Evolutionary conservation across 495 filamentous ascomycete species (phyloP).

Genomic region (Parathielavia appendiculata): DNA sequence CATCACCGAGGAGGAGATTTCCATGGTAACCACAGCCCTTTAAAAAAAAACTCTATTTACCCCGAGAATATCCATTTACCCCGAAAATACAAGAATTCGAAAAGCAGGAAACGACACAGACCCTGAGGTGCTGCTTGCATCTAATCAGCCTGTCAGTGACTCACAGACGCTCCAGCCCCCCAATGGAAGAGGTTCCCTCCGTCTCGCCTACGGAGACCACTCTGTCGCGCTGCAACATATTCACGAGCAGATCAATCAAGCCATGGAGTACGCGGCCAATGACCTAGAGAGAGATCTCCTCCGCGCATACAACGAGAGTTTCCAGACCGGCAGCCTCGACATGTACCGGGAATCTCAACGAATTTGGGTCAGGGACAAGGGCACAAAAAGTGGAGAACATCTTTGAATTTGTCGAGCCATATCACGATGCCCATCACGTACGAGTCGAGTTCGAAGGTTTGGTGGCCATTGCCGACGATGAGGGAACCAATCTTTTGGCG

Average conservation of each 20-base stretch:
- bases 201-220: not conserved
- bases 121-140: not conserved
- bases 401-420: slow-evolving; percentile 47
- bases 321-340: slow-evolving; percentile 35
- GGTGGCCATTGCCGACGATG: slow-evolving; percentile 39
- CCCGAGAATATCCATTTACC: slow-evolving; percentile 25
- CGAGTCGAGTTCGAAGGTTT: slow-evolving; percentile 46
- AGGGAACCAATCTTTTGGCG: slow-evolving; percentile 34
- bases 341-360: slow-evolving; percentile 35
- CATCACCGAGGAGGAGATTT: slow-evolving; percentile 22
- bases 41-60: slow-evolving; percentile 16
- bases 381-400: slow-evolving; percentile 41
- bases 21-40: slow-evolving; percentile 17
- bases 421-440: slow-evolving; percentile 44
- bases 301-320: slow-evolving; percentile 31
- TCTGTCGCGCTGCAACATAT: slow-evolving; percentile 28
- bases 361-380: slow-evolving; percentile 41
- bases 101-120: slow-evolving; percentile 13
- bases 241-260: slow-evolving; percentile 52
- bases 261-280: slow-evolving; percentile 48
- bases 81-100: slow-evolving; percentile 27
- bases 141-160: not conserved
- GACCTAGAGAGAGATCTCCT: slow-evolving; percentile 30
- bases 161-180: not conserved
- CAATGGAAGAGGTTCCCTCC: not conserved